Base-by-base conservation (phyloP, 352 stramenopile species). In the Pilasporangium apinafurcum region DNA sequence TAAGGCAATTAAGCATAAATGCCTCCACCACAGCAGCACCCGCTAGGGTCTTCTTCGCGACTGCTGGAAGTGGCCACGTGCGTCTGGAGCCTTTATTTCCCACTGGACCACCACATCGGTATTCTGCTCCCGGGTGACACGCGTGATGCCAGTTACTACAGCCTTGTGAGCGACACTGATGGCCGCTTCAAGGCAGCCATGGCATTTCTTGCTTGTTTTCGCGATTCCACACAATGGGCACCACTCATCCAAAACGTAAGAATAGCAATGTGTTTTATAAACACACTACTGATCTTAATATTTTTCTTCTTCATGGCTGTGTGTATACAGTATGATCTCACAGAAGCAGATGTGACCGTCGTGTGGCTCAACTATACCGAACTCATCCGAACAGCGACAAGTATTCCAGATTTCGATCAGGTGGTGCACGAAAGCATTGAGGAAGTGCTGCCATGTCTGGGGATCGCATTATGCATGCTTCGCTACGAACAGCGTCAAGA, bases 41-140 rank as follows among this genome's bases (percentile, higher is more conserved):
- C n/a, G n/a, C n/a, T n/a, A n/a, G n/a, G n/a, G n/a, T n/a, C n/a
- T n/a, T n/a, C n/a, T n/a, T n/a, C n/a, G n/a, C n/a, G n/a, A n/a
- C n/a, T 53, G 2, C 37, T 73, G 17, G 17, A 16, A 8, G 70
- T 77, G 14, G 73, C 77, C 5, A 89, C 68, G 30, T 66, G 68
- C 47, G 77, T 89, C 27, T 89, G 77, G 77, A 83, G 56, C 35
- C 77, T 84, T 54, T 89, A 86, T 50, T 89, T 86, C 48, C 71
- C 74, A 2, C 55, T 79, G 18, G 74, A 89, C 50, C 71, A 85
- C 42, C 55, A 68, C 49, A 65, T 83, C 27, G 67, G 69, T 13
- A 36, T 64, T 14, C 51, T 51, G 1, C 52, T 53, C 24, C 64
- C 69, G 0, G 66, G 58, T 8, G 69, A 80, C 46, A 68, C 67